Conservation (phyloP, 2,329 filamentous ascomycete genomes). For the Tolypocladium ovalisporum region DNA sequence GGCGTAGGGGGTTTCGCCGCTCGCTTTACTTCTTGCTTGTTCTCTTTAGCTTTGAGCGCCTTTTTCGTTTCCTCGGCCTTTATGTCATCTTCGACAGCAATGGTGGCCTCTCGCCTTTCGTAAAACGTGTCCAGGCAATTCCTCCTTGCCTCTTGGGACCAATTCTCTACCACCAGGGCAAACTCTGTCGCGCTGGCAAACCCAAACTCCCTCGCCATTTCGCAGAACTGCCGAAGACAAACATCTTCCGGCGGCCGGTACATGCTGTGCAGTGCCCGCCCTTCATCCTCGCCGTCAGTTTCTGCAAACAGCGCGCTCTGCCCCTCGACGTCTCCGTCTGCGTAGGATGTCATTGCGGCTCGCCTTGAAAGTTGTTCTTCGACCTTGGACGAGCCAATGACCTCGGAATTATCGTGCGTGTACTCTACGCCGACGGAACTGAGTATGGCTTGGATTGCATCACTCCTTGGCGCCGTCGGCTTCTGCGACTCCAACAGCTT, state of each 20-base stretch:
- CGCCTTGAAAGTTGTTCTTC: conserved; percentile 73
- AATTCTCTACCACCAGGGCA: conserved; percentile 79
- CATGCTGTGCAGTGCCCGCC: conserved; percentile 20
- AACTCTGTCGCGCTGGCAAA: conserved; percentile 72
- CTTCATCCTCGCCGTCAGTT: conserved; percentile 25
- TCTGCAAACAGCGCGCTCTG: conserved; percentile 48
- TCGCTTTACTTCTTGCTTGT: conserved; percentile 1
- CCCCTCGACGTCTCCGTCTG: conserved; percentile 31
- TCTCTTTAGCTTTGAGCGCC: conserved; percentile 1
- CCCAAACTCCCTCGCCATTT: conserved; percentile 72
- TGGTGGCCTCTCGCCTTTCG: conserved; percentile 45
- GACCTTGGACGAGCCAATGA: conserved; percentile 85
- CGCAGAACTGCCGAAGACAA: conserved; percentile 74
- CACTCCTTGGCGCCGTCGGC: conserved; percentile 38
- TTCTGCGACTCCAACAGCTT: conserved; percentile 21
- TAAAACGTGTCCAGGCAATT: conserved; percentile 78
- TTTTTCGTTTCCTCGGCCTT: conserved; percentile 3
- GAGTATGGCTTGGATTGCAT: conserved; percentile 82
- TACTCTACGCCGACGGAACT: conserved; percentile 84
- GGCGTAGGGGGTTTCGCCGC: not conserved
- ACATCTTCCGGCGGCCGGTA: conserved; percentile 70
- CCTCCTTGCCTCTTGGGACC: conserved; percentile 74
- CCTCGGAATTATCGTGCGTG: conserved; percentile 92
- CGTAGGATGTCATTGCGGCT: conserved; percentile 51
- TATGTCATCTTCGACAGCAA: conserved; percentile 1